Percentiles rank a stretch among this genome's conserved stretches.
These are phyloP conservation scores for Candida glaebosa DNA, from an alignment of 805 yeast genomes.

Conservation along the genomic window DNA sequence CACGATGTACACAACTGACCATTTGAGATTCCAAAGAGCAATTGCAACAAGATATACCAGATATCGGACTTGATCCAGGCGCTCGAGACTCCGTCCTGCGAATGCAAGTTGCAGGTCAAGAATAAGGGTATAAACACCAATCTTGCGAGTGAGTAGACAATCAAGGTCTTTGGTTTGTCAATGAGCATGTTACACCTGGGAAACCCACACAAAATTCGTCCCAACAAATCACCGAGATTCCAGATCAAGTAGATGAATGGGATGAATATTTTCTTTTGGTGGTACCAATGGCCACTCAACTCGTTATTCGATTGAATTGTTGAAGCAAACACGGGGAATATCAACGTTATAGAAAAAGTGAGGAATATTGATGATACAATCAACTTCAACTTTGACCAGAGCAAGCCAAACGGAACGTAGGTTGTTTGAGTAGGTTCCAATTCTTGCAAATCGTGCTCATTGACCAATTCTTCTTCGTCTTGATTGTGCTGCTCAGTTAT, in stretches of 20 bases:
- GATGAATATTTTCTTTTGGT: constrained; percentile 47
- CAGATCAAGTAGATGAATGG: constrained; percentile 81
- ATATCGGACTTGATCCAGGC: constrained; percentile 54
- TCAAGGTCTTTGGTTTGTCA: constrained; percentile 38
- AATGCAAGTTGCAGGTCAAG: constrained; percentile 58
- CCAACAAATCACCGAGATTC: constrained; percentile 86
- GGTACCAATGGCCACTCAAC: constrained; percentile 33
- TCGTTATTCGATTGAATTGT: constrained; percentile 49
- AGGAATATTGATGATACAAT: constrained; percentile 69
- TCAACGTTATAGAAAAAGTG: constrained; percentile 69
- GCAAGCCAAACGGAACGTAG: constrained; percentile 55
- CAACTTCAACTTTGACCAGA: constrained; percentile 60
- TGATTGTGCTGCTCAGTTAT: constrained; percentile 11
- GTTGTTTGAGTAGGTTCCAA: constrained; percentile 17
- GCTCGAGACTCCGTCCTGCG: constrained; percentile 25
- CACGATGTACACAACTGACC: constrained; percentile 82
- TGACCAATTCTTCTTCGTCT: constrained; percentile 4
- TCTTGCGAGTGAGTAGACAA: constrained; percentile 55
- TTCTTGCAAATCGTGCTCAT: constrained; percentile 10
- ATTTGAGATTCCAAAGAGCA: constrained; percentile 79
- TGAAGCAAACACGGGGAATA: constrained; percentile 90
- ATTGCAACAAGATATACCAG: constrained; percentile 66
- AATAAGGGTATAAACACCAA: constrained; percentile 66
- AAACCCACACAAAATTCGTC: constrained; percentile 67
- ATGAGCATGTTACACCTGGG: constrained; percentile 36